Evolutionary conservation across 2,329 filamentous ascomycete species (phyloP), one percentile per base, ranked within the genome.

Genomic region (Talaromyces sp.): DNA sequence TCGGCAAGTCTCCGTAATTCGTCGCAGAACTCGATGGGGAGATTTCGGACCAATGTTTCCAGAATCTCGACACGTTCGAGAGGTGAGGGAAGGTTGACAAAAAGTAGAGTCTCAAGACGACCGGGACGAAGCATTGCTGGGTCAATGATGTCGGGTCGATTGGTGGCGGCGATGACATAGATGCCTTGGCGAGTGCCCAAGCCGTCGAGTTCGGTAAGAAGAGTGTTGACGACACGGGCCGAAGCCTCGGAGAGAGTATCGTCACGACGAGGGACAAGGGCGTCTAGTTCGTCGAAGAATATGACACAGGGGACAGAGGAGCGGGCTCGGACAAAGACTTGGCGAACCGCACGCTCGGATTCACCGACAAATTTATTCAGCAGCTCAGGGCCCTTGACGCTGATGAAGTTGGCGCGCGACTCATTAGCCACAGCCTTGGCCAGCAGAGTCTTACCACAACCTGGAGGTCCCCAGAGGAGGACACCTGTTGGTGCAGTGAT

Each of bases 311-410:
- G 94, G 0, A 91, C 83, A 7, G 89, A 93, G 1, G 89, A 89
- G 47, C 92, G 85, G 1, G 94, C 94, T 14, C 93, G 87, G 58
- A 87, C 85, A 73, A 99, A 99, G 0, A 97, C 88, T 70, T 96
- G 91, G 19, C 94, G 86, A 1, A 99, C 89, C 0, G 92, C 90
- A 10, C 93, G 88, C 75, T 99, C 94, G 6, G 90, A 95, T 74
- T 99, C 94, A 61, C 94, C 94, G 9, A 99, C 92, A 70, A 93
- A 99, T 74, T 97, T 99, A 79, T 97, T 97, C 41, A 99, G 82
- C 9, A 99, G 80, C 70, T 99, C 94, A 0, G 94, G 94, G 0
- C 94, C 94, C 73, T 97, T 97, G 74, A 99, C 91, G 47, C 91
- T 91, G 73, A 99, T 99, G 78, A 99, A 99, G 73, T 96, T 97